Evolutionary conservation across 2,329 filamentous ascomycete species (phyloP).

Genomic region (Aspergillus piperis): DNA sequence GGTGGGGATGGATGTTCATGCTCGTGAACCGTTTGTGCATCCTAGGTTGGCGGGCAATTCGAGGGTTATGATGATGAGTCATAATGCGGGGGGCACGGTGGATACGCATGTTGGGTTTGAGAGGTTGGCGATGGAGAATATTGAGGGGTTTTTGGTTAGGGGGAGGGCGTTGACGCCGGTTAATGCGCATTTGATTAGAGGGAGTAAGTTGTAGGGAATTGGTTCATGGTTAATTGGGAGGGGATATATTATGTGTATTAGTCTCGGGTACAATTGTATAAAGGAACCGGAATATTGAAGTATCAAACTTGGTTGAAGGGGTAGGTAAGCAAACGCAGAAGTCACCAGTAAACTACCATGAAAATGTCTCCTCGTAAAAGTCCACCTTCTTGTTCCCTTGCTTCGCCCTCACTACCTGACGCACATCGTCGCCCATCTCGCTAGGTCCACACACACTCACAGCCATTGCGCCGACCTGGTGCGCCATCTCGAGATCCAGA

Average conservation of each 20-base stretch:
- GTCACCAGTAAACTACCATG: slow-evolving; percentile 28
- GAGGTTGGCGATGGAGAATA: slow-evolving; percentile 50
- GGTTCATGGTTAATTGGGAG: too few relatives aligned
- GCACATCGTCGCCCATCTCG: slow-evolving; percentile 39
- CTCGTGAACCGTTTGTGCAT: slow-evolving; percentile 55
- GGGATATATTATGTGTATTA: not conserved
- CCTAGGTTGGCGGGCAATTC: slow-evolving; percentile 42
- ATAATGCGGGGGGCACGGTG: slow-evolving; percentile 53
- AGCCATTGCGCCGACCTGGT: slow-evolving; percentile 37
- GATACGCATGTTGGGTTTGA: slow-evolving; percentile 55
- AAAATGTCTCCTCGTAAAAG: slow-evolving; percentile 41
- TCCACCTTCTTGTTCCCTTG: slow-evolving; percentile 36
- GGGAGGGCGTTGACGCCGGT: slow-evolving; percentile 55
- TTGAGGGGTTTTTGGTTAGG: slow-evolving; percentile 34
- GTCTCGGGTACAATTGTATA: not conserved
- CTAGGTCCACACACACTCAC: slow-evolving; percentile 44
- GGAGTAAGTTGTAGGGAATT: not conserved
- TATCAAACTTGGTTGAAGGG: too few relatives aligned
- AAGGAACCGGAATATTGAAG: slow-evolving; percentile 22
- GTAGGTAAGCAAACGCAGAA: too few relatives aligned
- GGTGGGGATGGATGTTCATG: slow-evolving; percentile 58
- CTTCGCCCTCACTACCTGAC: slow-evolving; percentile 31
- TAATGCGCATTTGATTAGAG: slow-evolving; percentile 58
- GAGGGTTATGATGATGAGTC: slow-evolving; percentile 50
- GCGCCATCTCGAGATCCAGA: slow-evolving; percentile 28